Evolutionary conservation across 2,329 filamentous ascomycete species (phyloP).

Genomic region (Verticillium zaregamsianum): DNA sequence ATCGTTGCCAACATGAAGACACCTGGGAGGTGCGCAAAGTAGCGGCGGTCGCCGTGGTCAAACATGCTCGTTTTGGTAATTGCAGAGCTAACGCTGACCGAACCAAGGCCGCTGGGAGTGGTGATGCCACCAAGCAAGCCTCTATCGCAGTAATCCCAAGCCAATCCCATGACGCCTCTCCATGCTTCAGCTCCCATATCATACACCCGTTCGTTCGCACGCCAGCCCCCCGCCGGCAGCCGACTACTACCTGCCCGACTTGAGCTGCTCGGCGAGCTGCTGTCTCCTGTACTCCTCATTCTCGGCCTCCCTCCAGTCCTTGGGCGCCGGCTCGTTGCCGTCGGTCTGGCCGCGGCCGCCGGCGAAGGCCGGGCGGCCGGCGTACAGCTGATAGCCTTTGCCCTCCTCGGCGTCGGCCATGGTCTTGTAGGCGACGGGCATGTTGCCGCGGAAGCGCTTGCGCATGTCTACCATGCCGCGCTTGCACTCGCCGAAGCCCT

Average conservation of each 20-base stretch:
- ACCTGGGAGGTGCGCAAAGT: too few relatives aligned
- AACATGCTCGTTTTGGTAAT: too few relatives aligned
- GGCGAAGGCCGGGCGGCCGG: constrained; percentile 66
- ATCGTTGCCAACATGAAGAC: too few relatives aligned
- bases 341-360: constrained; percentile 61
- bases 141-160: too few relatives aligned
- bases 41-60: too few relatives aligned
- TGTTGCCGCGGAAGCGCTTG: constrained; percentile 93
- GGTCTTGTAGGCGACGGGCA: constrained; percentile 66
- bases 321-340: constrained; percentile 59
- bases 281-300: constrained; percentile 54
- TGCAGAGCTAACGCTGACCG: too few relatives aligned
- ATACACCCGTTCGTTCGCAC: not conserved
- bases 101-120: too few relatives aligned
- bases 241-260: constrained; percentile 9
- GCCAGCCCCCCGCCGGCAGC: not conserved
- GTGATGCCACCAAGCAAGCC: too few relatives aligned
- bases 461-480: constrained; percentile 98
- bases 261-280: constrained; percentile 19
- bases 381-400: constrained; percentile 70
- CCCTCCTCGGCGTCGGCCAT: constrained; percentile 58
- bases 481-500: constrained; percentile 91
- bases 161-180: not conserved
- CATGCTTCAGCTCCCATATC: not conserved
- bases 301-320: constrained; percentile 62